Conservation (phyloP, 305 asterid species). For the Salvia sclarea region DNA sequence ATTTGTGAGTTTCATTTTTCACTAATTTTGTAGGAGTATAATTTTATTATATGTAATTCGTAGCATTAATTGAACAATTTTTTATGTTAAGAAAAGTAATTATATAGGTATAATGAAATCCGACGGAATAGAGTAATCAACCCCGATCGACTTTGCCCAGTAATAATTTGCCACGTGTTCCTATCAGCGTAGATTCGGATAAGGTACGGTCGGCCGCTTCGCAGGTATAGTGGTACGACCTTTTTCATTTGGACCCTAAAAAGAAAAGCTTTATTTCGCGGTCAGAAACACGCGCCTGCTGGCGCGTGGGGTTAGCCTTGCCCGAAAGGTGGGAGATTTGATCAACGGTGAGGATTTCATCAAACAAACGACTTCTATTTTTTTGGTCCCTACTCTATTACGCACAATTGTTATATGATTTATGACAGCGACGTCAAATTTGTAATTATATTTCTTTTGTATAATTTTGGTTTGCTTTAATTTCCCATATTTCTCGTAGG, state of each 20-base stretch:
- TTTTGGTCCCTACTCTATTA: constrained; percentile 6
- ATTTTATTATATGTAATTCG: too few species aligned
- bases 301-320: background rate
- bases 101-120: background rate
- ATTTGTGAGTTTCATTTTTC: too few species aligned
- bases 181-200: constrained; percentile 19
- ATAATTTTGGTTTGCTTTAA: background rate
- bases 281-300: background rate
- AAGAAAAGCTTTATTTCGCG: background rate
- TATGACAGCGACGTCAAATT: background rate
- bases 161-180: constrained; percentile 20
- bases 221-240: constrained; percentile 23
- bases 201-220: constrained; percentile 43
- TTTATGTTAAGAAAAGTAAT: background rate
- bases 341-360: constrained; percentile 31
- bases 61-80: too few species aligned
- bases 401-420: constrained; percentile 5
- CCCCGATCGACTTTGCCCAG: constrained; percentile 15
- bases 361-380: background rate
- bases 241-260: background rate
- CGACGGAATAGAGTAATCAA: constrained; percentile 24
- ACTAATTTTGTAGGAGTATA: too few species aligned
- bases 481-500: background rate
- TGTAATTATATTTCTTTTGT: background rate
- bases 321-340: constrained; percentile 30